Evolutionary conservation across 441 rosid species (phyloP).

Genomic region (Eutrema salsugineum): DNA sequence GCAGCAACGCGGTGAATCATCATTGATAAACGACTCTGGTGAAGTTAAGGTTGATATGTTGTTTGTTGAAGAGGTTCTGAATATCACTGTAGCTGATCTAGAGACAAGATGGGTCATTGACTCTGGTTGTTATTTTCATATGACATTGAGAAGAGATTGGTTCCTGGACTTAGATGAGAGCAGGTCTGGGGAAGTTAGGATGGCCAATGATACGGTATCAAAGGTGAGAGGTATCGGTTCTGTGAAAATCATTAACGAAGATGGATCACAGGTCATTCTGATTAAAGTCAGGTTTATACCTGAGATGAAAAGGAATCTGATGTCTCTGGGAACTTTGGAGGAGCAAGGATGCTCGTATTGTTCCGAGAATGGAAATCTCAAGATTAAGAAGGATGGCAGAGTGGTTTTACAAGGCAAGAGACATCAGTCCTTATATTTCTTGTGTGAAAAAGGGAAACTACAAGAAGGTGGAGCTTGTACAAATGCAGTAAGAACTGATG

Average conservation of each 20-base stretch:
- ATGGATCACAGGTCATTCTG: background rate
- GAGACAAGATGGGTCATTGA: background rate
- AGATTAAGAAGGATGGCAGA: background rate
- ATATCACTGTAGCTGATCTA: background rate
- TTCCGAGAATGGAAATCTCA: background rate
- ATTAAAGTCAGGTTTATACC: background rate
- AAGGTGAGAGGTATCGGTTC: background rate
- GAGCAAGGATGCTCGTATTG: background rate
- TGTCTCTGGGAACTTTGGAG: background rate
- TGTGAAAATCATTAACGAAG: background rate
- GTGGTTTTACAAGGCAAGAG: background rate
- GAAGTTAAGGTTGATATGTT: background rate
- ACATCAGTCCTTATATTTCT: too few relatives aligned
- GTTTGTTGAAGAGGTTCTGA: too few relatives aligned
- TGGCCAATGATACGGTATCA: background rate
- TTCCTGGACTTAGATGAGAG: background rate
- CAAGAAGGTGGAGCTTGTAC: too few relatives aligned
- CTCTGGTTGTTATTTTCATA: background rate
- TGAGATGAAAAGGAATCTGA: background rate
- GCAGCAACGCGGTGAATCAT: too few relatives aligned
- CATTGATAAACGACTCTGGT: too few relatives aligned
- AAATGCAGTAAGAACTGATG: too few relatives aligned
- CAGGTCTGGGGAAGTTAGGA: background rate
- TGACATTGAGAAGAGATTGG: background rate
- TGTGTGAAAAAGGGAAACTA: too few relatives aligned